Conservation (phyloP, 2,329 filamentous ascomycete genomes). For the Clarireedia monteithiana region DNA sequence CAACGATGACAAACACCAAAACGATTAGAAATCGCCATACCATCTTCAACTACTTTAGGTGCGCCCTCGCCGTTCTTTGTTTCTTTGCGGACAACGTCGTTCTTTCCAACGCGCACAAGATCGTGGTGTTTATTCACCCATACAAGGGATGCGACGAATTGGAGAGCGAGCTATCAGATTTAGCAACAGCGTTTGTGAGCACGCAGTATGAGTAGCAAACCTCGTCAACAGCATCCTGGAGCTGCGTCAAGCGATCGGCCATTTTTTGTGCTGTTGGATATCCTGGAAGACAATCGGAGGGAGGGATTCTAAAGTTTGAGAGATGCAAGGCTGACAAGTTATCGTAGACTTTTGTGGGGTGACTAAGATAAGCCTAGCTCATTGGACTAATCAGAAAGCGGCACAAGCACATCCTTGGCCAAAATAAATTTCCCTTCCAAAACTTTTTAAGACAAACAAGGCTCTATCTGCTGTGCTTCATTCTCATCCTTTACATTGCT, state of each 20-base stretch:
- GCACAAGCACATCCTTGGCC: not conserved
- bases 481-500: too few relatives aligned
- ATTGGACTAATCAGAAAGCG: constrained; percentile 6
- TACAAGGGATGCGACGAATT: constrained; percentile 60
- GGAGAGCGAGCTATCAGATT: constrained; percentile 49
- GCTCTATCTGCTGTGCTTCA: too few relatives aligned
- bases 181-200: constrained; percentile 6
- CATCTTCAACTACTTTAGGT: constrained; percentile 15
- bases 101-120: constrained; percentile 48
- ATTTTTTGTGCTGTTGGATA: constrained; percentile 35
- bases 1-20: not conserved
- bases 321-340: constrained; percentile 10
- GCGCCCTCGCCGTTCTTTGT: constrained; percentile 30
- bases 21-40: constrained; percentile 3
- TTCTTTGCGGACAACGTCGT: constrained; percentile 52
- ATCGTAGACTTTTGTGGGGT: not conserved
- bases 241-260: constrained; percentile 71
- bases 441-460: too few relatives aligned
- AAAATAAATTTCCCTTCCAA: not conserved
- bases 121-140: constrained; percentile 63
- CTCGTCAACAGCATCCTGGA: constrained; percentile 80
- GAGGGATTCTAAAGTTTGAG: not conserved
- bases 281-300: not conserved
- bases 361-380: not conserved
- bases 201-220: constrained; percentile 35